These are phyloP conservation scores for Thraustotheca clavata DNA, from an alignment of 352 stramenopile species.

Conservation along the genomic window DNA sequence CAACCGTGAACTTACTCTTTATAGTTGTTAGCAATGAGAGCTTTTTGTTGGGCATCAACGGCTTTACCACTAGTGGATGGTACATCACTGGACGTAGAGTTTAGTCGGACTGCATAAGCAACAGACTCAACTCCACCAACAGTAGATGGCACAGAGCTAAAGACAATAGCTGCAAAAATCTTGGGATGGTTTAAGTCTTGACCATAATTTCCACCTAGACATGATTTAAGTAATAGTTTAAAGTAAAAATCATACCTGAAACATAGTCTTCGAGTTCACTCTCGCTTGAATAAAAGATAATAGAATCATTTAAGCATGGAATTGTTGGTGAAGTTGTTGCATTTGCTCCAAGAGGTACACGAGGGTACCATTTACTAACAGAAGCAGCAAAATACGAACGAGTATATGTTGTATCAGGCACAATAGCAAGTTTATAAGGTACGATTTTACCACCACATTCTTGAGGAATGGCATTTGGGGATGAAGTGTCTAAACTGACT, in stretches of 20 bases:
- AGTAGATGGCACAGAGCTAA: constrained; percentile 32
- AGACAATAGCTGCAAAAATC: constrained; percentile 62
- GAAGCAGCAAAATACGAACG: constrained; percentile 42
- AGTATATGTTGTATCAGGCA: constrained; percentile 58
- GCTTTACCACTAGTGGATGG: constrained; percentile 29
- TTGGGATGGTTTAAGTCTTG: constrained; percentile 34
- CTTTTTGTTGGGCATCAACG: constrained; percentile 32
- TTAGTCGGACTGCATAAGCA: constrained; percentile 2
- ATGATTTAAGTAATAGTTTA: background rate
- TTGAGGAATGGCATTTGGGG: constrained; percentile 34
- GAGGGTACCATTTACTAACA: constrained; percentile 51
- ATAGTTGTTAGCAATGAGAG: constrained; percentile 32
- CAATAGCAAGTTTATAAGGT: constrained; percentile 64
- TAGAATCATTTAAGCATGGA: constrained; percentile 44
- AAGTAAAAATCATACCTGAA: constrained; percentile 24
- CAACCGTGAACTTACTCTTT: constrained; percentile 9
- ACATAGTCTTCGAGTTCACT: constrained; percentile 45
- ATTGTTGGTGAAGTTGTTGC: constrained; percentile 13
- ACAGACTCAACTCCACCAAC: background rate
- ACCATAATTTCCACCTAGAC: constrained; percentile 27
- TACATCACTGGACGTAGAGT: constrained; percentile 22
- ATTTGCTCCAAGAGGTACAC: constrained; percentile 26
- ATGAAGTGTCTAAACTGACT: constrained; percentile 32
- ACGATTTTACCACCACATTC: constrained; percentile 41
- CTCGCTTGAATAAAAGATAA: constrained; percentile 48